Conservation (phyloP, 805 yeast genomes). For the Myxozyma neglecta region DNA sequence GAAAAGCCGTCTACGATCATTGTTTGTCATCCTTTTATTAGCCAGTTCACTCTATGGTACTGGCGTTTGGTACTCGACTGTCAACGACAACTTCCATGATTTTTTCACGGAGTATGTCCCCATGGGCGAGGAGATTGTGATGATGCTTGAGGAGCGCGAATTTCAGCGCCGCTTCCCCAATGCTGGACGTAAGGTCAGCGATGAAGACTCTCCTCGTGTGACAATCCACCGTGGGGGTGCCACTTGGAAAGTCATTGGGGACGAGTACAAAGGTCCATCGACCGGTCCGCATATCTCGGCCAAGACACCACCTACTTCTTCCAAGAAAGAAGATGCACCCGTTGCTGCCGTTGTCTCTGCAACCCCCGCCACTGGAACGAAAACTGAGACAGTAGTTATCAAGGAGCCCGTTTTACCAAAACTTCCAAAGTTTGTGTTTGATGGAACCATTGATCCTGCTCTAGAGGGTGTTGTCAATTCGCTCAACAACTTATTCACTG, state of each 20-base stretch:
- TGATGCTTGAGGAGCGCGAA: conserved; percentile 48
- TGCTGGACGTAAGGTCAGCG: conserved; percentile 24
- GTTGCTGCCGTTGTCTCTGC: conserved; percentile 22
- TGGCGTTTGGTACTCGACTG: conserved; percentile 59
- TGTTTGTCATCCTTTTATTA: conserved; percentile 34
- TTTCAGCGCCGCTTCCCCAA: conserved; percentile 36
- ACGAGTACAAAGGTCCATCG: conserved; percentile 31
- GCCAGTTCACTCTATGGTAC: conserved; percentile 51
- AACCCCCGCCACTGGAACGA: conserved; percentile 24
- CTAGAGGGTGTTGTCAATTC: conserved; percentile 33
- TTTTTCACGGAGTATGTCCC: conserved; percentile 65
- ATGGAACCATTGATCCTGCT: conserved; percentile 34
- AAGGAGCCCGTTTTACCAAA: conserved; percentile 24
- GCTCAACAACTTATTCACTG: conserved; percentile 33
- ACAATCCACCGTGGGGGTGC: conserved; percentile 32
- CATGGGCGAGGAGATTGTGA: conserved; percentile 56
- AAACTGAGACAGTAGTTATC: conserved; percentile 27
- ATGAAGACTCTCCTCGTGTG: conserved; percentile 20
- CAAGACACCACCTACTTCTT: conserved; percentile 7
- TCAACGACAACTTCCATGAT: conserved; percentile 61
- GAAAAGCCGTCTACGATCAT: conserved; percentile 39
- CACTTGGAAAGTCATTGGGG: conserved; percentile 29
- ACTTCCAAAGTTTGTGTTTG: conserved; percentile 29
- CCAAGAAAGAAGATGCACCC: conserved; percentile 11
- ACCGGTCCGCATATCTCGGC: conserved; percentile 31